Evolutionary conservation across 179 eudicot species (phyloP).

Genomic region (Dionaea muscipula): DNA sequence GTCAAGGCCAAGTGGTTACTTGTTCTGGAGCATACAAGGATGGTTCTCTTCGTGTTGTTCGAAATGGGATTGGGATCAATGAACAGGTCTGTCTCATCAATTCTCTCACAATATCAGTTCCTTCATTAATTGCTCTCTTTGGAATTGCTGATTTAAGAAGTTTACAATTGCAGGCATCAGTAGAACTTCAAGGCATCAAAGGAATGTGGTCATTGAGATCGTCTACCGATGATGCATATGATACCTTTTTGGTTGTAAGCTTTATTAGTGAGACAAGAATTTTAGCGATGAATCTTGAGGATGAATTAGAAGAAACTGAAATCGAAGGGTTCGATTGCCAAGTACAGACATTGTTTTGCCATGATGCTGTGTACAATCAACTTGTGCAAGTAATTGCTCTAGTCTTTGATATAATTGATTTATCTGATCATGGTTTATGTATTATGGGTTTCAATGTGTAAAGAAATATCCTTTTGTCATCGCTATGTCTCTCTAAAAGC

Average conservation of each 20-base stretch:
- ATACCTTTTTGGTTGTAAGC: slow-evolving; percentile 92
- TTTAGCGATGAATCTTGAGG: slow-evolving; percentile 93
- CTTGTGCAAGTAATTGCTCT: slow-evolving; percentile 60
- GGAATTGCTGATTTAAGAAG: slow-evolving; percentile 6
- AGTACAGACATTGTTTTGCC: slow-evolving; percentile 87
- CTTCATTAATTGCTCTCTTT: not conserved
- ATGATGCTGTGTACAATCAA: slow-evolving; percentile 83
- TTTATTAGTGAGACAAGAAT: slow-evolving; percentile 91
- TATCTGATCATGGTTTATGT: not conserved
- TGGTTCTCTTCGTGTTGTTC: slow-evolving; percentile 93
- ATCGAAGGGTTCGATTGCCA: slow-evolving; percentile 89
- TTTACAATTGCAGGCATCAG: slow-evolving; percentile 58
- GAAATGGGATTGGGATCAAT: slow-evolving; percentile 94
- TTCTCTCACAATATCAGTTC: not conserved
- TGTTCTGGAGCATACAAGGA: slow-evolving; percentile 99
- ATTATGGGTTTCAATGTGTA: not conserved
- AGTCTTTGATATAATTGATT: not conserved
- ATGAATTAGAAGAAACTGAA: slow-evolving; percentile 96
- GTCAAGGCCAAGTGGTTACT: slow-evolving; percentile 99
- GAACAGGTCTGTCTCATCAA: slow-evolving; percentile 53
- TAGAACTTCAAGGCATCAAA: slow-evolving; percentile 98
- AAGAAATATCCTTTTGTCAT: no score
- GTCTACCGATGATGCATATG: slow-evolving; percentile 77
- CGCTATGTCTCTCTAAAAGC: no score
- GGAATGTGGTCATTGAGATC: slow-evolving; percentile 96